Evolutionary conservation across 495 filamentous ascomycete genomes (phyloP).

Genomic region (Podospora didyma): DNA sequence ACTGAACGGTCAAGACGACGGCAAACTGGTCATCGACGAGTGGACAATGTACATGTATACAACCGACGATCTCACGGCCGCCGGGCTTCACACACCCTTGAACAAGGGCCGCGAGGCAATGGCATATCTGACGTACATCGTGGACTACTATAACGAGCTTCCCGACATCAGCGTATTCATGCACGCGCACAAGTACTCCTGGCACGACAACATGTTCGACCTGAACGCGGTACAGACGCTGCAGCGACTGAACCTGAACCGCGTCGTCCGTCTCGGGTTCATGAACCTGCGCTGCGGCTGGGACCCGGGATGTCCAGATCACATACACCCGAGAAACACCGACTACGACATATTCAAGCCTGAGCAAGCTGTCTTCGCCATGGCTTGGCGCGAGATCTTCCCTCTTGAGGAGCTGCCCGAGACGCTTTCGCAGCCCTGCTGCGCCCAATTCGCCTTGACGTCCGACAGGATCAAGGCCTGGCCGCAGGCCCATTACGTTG

Average conservation of each 20-base stretch:
- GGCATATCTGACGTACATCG: slow-evolving; percentile 59
- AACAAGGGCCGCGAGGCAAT: slow-evolving; percentile 59
- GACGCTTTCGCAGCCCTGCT: slow-evolving; percentile 55
- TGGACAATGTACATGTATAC: slow-evolving; percentile 38
- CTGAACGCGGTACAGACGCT: slow-evolving; percentile 17
- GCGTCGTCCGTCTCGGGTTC: slow-evolving; percentile 36
- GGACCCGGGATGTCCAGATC: slow-evolving; percentile 52
- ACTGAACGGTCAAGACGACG: slow-evolving; percentile 16
- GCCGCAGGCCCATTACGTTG: slow-evolving; percentile 47
- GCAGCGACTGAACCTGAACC: slow-evolving; percentile 23
- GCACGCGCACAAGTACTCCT: slow-evolving; percentile 50
- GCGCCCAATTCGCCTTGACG: slow-evolving; percentile 64
- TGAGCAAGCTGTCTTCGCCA: slow-evolving; percentile 32
- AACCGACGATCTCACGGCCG: slow-evolving; percentile 30
- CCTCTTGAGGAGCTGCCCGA: slow-evolving; percentile 37
- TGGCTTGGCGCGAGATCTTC: slow-evolving; percentile 52
- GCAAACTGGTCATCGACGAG: slow-evolving; percentile 34
- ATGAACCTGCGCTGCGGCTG: slow-evolving; percentile 55
- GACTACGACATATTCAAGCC: slow-evolving; percentile 1
- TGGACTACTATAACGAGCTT: slow-evolving; percentile 52
- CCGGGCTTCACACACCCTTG: slow-evolving; percentile 33
- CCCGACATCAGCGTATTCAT: slow-evolving; percentile 54
- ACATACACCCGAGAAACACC: slow-evolving; percentile 37
- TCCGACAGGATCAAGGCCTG: slow-evolving; percentile 45
- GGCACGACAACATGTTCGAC: slow-evolving; percentile 35